Percentiles rank a stretch among this genome's conserved stretches.
phyloP scores from a whole-genome alignment of 805 yeast genomes.

The Ogataea paraovalis region DNA sequence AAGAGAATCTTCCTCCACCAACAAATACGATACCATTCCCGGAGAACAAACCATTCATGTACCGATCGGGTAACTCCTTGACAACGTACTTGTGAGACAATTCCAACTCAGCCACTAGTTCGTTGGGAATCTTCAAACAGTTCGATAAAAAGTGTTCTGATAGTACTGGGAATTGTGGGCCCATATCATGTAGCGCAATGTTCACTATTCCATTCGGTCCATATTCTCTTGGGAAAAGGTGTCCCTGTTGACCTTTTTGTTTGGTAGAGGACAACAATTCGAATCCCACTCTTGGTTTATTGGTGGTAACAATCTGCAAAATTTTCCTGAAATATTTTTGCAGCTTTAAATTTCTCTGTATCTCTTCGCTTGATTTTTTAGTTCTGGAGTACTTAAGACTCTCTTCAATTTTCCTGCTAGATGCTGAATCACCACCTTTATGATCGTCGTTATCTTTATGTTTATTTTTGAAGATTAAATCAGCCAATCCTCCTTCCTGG shows the following conservation, averaged over 20 bases:
- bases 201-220: constrained; percentile 27
- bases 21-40: constrained; percentile 66
- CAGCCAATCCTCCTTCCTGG: constrained; percentile 10
- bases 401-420: neutral
- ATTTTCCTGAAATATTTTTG: constrained; percentile 21
- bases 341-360: constrained; percentile 15
- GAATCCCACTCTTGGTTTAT: constrained; percentile 26
- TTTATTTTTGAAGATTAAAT: constrained; percentile 1
- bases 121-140: constrained; percentile 44
- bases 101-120: constrained; percentile 41
- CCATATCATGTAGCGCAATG: constrained; percentile 30
- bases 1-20: constrained; percentile 72
- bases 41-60: constrained; percentile 38
- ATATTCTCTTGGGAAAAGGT: constrained; percentile 19
- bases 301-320: constrained; percentile 15
- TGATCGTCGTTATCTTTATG: neutral
- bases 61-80: constrained; percentile 31
- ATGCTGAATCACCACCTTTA: neutral
- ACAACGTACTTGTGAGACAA: constrained; percentile 46
- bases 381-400: constrained; percentile 2
- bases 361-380: constrained; percentile 13
- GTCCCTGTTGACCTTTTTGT: neutral
- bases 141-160: constrained; percentile 49
- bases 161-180: constrained; percentile 33
- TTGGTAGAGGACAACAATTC: constrained; percentile 8